phyloP scores from a whole-genome alignment of 441 rosid species.

The Populus tomentosa region DNA sequence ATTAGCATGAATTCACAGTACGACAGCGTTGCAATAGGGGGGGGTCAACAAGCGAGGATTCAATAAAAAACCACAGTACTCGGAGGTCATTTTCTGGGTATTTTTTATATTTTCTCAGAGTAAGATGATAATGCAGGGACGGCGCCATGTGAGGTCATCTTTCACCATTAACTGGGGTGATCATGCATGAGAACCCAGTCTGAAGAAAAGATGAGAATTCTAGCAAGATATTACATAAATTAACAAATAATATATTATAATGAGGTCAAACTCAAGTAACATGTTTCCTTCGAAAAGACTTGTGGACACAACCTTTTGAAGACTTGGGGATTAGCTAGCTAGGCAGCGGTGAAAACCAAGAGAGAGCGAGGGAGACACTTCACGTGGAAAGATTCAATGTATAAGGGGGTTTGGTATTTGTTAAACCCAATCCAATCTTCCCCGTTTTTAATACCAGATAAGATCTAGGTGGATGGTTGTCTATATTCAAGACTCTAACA shows the following conservation, averaged over 20 bases:
- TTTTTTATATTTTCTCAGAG: too few relatives aligned
- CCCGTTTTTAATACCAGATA: neutral
- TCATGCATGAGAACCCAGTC: neutral
- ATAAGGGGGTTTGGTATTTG: conserved; percentile 24
- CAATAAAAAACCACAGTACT: too few relatives aligned
- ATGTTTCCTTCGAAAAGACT: neutral
- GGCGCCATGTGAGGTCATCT: neutral
- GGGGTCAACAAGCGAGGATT: neutral
- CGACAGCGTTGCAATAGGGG: too few relatives aligned
- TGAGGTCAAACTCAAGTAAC: neutral
- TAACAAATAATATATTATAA: neutral
- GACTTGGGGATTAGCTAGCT: neutral
- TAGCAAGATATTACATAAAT: neutral
- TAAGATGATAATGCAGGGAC: neutral
- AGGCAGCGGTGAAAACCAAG: conserved; percentile 17
- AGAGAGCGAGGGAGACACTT: conserved; percentile 26
- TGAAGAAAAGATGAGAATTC: neutral
- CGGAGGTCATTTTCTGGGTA: neutral
- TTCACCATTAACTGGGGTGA: neutral
- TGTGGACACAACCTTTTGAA: neutral
- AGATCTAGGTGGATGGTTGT: conserved; percentile 6
- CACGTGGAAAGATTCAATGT: conserved; percentile 48
- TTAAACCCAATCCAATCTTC: conserved; percentile 25
- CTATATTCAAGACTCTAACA: conserved; percentile 12
- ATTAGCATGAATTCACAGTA: too few relatives aligned